Evolutionary conservation across 1,284 basidiomycete species (phyloP).

Genomic region (Pseudozyma thailandica): DNA sequence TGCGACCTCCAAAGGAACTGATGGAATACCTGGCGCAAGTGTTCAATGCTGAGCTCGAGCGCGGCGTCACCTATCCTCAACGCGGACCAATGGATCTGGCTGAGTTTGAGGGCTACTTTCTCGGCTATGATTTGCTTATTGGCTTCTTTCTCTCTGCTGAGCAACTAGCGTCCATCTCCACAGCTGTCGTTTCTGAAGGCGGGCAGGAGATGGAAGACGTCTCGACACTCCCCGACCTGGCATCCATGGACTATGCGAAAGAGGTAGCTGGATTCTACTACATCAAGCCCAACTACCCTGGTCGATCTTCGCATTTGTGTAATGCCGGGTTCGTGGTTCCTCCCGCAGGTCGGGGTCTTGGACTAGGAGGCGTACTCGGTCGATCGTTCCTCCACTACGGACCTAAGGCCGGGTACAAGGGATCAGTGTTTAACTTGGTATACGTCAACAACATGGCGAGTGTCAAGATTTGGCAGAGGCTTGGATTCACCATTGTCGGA

Average conservation of each 20-base stretch:
- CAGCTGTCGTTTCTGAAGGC: conserved; percentile 1
- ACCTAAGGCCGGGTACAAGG: conserved; percentile 75
- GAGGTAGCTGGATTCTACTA: conserved; percentile 78
- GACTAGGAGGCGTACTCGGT: conserved; percentile 80
- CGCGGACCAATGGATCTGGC: conserved; percentile 37
- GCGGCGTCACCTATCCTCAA: conserved; percentile 56
- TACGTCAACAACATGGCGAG: conserved; percentile 83
- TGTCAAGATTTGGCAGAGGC: conserved; percentile 82
- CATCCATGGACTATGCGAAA: conserved; percentile 10
- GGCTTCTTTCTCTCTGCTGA: conserved; percentile 38
- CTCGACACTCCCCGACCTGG: conserved; percentile 10
- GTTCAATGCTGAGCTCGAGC: conserved; percentile 54
- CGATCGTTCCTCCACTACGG: conserved; percentile 84
- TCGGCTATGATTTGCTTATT: conserved; percentile 47
- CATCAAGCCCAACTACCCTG: conserved; percentile 69
- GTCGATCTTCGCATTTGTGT: conserved; percentile 90
- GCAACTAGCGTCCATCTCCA: conserved; percentile 2
- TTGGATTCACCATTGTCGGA: conserved; percentile 84
- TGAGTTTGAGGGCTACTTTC: conserved; percentile 54
- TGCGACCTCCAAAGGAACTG: conserved; percentile 21
- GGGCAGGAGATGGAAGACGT: conserved; percentile 14
- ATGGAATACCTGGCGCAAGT: conserved; percentile 36
- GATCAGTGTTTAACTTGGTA: conserved; percentile 92
- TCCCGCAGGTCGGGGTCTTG: conserved; percentile 75
- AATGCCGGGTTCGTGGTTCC: conserved; percentile 91